These are phyloP conservation scores for Metschnikowia sp. DNA, from an alignment of 805 yeast species.

Conservation along the genomic window DNA sequence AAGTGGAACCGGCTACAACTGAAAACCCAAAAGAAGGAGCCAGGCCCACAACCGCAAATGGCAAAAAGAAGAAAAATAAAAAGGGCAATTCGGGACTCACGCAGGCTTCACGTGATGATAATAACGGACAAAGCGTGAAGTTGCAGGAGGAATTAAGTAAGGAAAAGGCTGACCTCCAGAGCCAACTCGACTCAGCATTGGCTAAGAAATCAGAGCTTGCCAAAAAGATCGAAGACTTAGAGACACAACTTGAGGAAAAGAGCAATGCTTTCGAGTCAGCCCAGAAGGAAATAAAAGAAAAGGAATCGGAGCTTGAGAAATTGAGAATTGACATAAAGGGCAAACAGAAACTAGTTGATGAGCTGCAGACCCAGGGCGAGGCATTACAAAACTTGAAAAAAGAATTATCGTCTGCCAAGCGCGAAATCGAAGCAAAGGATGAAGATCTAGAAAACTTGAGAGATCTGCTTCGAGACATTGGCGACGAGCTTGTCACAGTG, in stretches of 20 bases:
- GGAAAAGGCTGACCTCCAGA: too few species aligned
- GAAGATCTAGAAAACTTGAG: constrained; percentile 68
- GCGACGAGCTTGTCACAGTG: constrained; percentile 73
- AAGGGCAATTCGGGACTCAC: too few species aligned
- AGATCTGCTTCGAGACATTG: constrained; percentile 75
- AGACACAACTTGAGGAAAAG: constrained; percentile 4
- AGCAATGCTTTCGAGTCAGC: background rate
- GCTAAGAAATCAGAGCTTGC: background rate
- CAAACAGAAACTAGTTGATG: constrained; percentile 2
- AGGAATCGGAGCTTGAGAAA: constrained; percentile 16
- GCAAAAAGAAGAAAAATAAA: too few species aligned
- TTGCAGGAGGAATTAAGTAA: too few species aligned
- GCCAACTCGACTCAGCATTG: too few species aligned
- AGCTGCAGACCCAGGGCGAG: background rate
- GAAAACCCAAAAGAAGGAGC: too few species aligned
- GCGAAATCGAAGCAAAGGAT: constrained; percentile 19
- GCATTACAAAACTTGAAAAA: constrained; percentile 8
- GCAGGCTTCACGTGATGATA: too few species aligned
- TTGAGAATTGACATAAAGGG: constrained; percentile 7
- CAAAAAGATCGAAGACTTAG: constrained; percentile 9
- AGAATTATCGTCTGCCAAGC: constrained; percentile 10
- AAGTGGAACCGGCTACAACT: too few species aligned
- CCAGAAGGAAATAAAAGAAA: constrained; percentile 9
- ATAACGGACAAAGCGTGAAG: too few species aligned
- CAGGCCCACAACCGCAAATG: too few species aligned